Percentiles rank a stretch among this genome's conserved stretches.
Conservation (phyloP, 768 basidiomycete species). For the Mycena metata region DNA sequence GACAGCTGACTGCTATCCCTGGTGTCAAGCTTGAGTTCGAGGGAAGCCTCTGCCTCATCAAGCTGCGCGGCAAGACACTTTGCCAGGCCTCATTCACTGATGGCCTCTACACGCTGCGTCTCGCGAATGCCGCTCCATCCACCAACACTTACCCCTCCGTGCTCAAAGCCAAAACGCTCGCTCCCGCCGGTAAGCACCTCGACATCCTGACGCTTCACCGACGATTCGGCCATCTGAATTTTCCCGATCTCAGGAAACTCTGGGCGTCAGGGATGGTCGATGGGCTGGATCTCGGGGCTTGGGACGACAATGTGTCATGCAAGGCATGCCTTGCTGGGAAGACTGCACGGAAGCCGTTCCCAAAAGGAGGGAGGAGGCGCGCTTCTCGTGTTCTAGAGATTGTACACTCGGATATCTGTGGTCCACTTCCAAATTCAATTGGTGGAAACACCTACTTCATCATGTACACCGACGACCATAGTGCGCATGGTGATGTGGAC, state of each 20-base stretch:
- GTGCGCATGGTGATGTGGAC: slow-evolving; percentile 1
- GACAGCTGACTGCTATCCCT: slow-evolving; percentile 3
- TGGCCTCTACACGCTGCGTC: slow-evolving; percentile 10
- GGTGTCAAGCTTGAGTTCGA: slow-evolving; percentile 20
- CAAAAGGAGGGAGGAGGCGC: slow-evolving; percentile 4
- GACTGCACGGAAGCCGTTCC: slow-evolving; percentile 16
- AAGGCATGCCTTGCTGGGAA: slow-evolving; percentile 10
- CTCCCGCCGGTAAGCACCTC: slow-evolving; percentile 19
- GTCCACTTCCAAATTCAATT: slow-evolving; percentile 8
- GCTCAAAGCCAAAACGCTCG: slow-evolving; percentile 11
- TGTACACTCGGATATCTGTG: slow-evolving; percentile 12
- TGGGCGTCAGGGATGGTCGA: background rate
- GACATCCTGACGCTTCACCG: slow-evolving; percentile 20
- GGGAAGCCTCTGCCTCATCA: slow-evolving; percentile 3
- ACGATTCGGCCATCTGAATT: slow-evolving; percentile 15
- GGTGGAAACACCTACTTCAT: slow-evolving; percentile 18
- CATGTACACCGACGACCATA: slow-evolving; percentile 5
- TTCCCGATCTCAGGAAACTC: slow-evolving; percentile 19
- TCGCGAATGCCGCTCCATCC: background rate
- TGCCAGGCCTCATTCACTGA: background rate
- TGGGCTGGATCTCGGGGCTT: slow-evolving; percentile 5
- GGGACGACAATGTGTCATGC: slow-evolving; percentile 9
- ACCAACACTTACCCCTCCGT: background rate
- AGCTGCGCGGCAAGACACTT: background rate
- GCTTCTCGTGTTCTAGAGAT: slow-evolving; percentile 17